Base-by-base conservation (phyloP, 78 protist genomes). In the Dictyostelium intermedium region DNA sequence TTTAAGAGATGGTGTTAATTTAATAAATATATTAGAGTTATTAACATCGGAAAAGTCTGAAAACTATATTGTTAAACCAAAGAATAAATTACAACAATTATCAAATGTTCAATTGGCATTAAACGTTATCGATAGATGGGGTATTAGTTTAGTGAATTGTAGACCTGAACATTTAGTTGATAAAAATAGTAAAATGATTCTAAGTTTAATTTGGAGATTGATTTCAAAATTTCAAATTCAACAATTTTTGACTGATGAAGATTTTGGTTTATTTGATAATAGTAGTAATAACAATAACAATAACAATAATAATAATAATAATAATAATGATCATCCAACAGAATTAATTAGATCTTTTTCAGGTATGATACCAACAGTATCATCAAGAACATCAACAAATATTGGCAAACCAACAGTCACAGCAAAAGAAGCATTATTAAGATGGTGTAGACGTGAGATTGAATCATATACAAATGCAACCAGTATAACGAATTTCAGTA, bases 141-240 rank as follows among this genome's bases (percentile, higher is more conserved):
- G 93, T 11, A 89, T 89, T 53, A 78, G 74, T 83, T 83, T 89
- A 8, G 93, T 89, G 10, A 89, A 89, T 69, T 45, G 82, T 47
- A 60, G 93, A 78, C 87, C 93, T 18, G 93, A 89, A 60, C 63
- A 89, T 37, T 56, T 89, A 14, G 93, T 89, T 3, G 93, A 89
- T 35, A 56, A 69, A 43, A 18, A 89, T 35, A 80, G 39, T 13
- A 89, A 89, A 83, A 89, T 89, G 86, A 89, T 41, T 1, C 25
- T 89, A 5, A 32, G 50, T n/a, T 43, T 89, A 35, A 13, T 89
- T 18, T 78, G 93, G 87, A 53, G 93, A 69, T 61, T 89, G 6
- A 89, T 89, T n/a, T 89, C 93, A 14, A 89, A 80, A 35, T 89
- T 89, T 45, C 93, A 89, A 53, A 89, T 89, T 34, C 93, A 89